Base-by-base conservation (phyloP, 148 eudicot species). In the Heliosperma pusillum region DNA sequence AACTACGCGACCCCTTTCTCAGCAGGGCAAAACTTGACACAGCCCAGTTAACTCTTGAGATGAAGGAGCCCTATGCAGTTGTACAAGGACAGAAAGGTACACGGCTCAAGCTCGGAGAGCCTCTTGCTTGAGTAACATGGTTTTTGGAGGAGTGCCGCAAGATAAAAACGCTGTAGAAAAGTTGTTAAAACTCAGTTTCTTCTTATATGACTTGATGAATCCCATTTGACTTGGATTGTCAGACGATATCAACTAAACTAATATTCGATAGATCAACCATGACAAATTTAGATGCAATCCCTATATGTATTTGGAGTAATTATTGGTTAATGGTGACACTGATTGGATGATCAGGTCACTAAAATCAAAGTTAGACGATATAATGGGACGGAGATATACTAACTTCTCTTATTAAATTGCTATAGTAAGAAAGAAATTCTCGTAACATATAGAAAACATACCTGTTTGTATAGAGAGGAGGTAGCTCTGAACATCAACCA, bases 401-500 rank as follows among this genome's bases (percentile, higher is more conserved):
- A 50, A 13, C 55, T 16, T 50, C 5, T 50, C 29, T 25, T 13
- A 16, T 4, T 65, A 36, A 12, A 4, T 17, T 69, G 30, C 25
- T 44, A 69, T 29, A 53, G 16, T 45, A 44, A 69, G 2, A 10
- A 69, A 1, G 56, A 44, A 68, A 33, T 45, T 22, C 11, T 17
- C 10, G 33, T 11, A 66, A 66, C 3, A 26, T 7, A 10, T 36
- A 30, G 62, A 63, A 36, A 7, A 58, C n/a, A 27, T 71, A 71
- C 69, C 79, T 71, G 29, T 25, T 52, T 30, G 4, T 45, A 71
- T 33, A 42, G 57, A 66, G 57, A 45, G 9, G 33, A 80, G 68
- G 71, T 33, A 70, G 10, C 69, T n/a, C 77, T 60, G 66, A 56
- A 74, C 65, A 76, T 76, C 83, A 92, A 74, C 98, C 98, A 70